Percentiles rank a stretch among this genome's conserved stretches.
These are phyloP conservation scores for Talaromyces sp. DNA, from an alignment of 2,329 filamentous ascomycete genomes.

Conservation along the genomic window DNA sequence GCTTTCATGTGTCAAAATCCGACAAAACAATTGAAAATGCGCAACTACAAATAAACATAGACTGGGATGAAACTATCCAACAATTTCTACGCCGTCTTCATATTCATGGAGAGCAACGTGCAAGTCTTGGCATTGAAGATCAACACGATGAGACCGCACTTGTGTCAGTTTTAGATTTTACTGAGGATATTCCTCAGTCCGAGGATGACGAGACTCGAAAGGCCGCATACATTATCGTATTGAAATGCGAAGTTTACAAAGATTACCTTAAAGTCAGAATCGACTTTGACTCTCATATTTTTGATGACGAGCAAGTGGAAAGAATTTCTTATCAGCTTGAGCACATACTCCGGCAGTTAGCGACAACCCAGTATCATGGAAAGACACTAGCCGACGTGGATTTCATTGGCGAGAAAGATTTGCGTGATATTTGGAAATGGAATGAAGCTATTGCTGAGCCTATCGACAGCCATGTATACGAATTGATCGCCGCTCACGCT, in stretches of 20 bases:
- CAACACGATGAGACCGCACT: neutral
- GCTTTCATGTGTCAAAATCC: neutral
- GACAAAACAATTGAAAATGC: neutral
- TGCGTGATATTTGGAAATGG: neutral
- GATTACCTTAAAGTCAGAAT: neutral
- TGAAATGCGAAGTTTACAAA: neutral
- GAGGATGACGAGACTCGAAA: neutral
- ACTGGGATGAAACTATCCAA: neutral
- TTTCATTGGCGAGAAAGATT: neutral
- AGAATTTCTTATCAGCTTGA: slow-evolving; percentile 2
- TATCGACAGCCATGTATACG: neutral
- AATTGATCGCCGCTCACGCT: neutral
- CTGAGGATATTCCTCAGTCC: neutral
- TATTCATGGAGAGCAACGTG: neutral
- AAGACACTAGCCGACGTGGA: neutral
- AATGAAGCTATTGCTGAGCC: neutral
- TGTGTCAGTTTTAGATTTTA: neutral
- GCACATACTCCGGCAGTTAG: slow-evolving; percentile 2
- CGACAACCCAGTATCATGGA: neutral
- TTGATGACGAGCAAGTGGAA: slow-evolving; percentile 1
- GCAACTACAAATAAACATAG: neutral
- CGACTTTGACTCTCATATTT: slow-evolving; percentile 3
- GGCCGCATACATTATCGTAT: neutral
- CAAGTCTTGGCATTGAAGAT: neutral
- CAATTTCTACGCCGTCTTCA: neutral